Conservation (phyloP, 768 basidiomycete genomes). For the Suillus occidentalis region DNA sequence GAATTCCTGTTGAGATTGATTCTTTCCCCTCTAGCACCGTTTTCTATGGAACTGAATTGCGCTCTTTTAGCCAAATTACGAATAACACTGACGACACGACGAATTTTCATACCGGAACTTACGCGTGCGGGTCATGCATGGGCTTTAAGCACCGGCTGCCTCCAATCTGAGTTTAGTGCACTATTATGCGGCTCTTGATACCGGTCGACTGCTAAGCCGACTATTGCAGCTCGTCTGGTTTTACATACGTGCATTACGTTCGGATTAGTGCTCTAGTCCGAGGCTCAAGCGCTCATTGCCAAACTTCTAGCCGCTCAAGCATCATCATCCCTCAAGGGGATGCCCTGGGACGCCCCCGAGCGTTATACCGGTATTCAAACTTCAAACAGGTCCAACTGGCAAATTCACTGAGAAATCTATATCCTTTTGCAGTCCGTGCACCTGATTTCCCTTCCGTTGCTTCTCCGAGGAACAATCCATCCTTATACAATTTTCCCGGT, state of each 20-base stretch:
- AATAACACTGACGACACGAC: not conserved
- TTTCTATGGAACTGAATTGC: not conserved
- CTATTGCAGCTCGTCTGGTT: not conserved
- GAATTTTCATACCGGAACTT: constrained; percentile 2
- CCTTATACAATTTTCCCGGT: constrained; percentile 9
- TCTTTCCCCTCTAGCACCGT: constrained; percentile 1
- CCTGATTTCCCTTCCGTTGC: constrained; percentile 1
- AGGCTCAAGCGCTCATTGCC: not conserved
- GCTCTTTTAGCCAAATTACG: not conserved
- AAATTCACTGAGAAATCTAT: not conserved
- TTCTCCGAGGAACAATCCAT: constrained; percentile 11
- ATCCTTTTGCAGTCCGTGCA: constrained; percentile 4
- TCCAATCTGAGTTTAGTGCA: too few relatives aligned
- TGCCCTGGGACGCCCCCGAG: too few relatives aligned
- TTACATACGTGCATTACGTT: constrained; percentile 6
- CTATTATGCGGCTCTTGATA: not conserved
- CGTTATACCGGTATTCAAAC: constrained; percentile 1
- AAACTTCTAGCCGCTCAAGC: not conserved
- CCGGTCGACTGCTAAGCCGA: not conserved
- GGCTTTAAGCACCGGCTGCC: not conserved
- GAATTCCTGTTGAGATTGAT: not conserved
- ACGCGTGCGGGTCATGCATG: not conserved
- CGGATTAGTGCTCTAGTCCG: not conserved
- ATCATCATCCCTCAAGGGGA: not conserved
- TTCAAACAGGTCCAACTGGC: not conserved